Evolutionary conservation across 768 basidiomycete genomes (phyloP).

Genomic region (Phylloporus arenicola): DNA sequence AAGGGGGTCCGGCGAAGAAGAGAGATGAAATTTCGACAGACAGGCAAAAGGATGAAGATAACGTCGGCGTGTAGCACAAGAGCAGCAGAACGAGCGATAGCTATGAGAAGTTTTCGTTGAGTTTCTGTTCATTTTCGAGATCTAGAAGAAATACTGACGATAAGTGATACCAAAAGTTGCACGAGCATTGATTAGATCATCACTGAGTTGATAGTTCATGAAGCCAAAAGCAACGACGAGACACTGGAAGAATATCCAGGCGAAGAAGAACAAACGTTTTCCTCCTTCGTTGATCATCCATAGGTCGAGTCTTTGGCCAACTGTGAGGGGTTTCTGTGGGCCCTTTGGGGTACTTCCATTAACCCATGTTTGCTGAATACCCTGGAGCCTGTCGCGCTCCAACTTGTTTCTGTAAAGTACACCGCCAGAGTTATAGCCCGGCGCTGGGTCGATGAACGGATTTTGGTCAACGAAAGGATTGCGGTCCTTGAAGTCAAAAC

Average conservation of each 20-base stretch:
- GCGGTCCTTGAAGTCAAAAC: slow-evolving; percentile 65
- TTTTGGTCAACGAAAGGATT: slow-evolving; percentile 46
- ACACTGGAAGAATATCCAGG: slow-evolving; percentile 78
- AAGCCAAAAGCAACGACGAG: slow-evolving; percentile 75
- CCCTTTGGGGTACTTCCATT: slow-evolving; percentile 22
- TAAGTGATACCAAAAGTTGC: slow-evolving; percentile 71
- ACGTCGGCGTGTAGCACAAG: slow-evolving; percentile 89
- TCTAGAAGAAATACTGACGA: slow-evolving; percentile 40
- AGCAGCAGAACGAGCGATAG: slow-evolving; percentile 82
- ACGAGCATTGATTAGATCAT: slow-evolving; percentile 66
- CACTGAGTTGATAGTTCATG: slow-evolving; percentile 73
- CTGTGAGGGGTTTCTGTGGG: slow-evolving; percentile 35
- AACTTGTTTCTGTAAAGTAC: slow-evolving; percentile 76
- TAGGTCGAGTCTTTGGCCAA: slow-evolving; percentile 47
- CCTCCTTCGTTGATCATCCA: slow-evolving; percentile 97
- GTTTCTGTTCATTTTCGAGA: neutral
- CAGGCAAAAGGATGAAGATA: slow-evolving; percentile 88
- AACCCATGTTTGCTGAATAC: slow-evolving; percentile 64
- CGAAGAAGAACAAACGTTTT: slow-evolving; percentile 66
- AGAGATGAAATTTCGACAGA: slow-evolving; percentile 94
- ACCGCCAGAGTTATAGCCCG: slow-evolving; percentile 26
- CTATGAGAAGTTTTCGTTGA: slow-evolving; percentile 33
- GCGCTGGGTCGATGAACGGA: slow-evolving; percentile 36
- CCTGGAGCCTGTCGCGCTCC: slow-evolving; percentile 78
- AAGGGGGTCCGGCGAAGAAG: slow-evolving; percentile 80